Conservation (phyloP, 305 asterid species). For the Rubia occidens region DNA sequence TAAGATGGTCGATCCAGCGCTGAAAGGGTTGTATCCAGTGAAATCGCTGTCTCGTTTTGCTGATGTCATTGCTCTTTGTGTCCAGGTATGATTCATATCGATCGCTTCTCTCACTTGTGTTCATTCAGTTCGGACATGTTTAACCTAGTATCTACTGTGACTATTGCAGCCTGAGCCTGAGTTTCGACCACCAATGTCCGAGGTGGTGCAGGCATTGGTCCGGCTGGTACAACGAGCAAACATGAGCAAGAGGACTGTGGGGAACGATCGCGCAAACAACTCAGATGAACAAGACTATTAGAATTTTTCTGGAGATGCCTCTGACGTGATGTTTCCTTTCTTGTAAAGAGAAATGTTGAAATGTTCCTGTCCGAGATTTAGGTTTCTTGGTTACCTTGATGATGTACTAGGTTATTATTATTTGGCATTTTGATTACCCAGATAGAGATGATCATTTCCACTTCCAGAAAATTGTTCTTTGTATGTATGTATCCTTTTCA, state of each 20-base stretch:
- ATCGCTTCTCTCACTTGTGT: not conserved
- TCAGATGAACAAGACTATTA: constrained; percentile 49
- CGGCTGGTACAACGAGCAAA: constrained; percentile 92
- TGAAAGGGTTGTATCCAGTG: constrained; percentile 38
- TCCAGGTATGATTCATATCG: constrained; percentile 28
- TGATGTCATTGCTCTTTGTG: constrained; percentile 39
- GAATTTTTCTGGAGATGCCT: constrained; percentile 20
- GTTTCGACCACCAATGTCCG: constrained; percentile 98
- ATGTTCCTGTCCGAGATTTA: not conserved
- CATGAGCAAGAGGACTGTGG: constrained; percentile 95
- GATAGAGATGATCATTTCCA: not conserved
- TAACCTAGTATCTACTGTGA: not conserved
- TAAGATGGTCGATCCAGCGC: constrained; percentile 46
- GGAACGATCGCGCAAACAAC: constrained; percentile 50
- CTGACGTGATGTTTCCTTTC: not conserved
- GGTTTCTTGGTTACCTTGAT: constrained; percentile 5
- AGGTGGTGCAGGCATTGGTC: constrained; percentile 92
- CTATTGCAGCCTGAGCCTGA: constrained; percentile 86
- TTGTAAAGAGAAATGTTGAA: not conserved
- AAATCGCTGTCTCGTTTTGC: constrained; percentile 44
- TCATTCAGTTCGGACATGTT: not conserved
- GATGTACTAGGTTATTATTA: not conserved
- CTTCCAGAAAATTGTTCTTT: constrained; percentile 2
- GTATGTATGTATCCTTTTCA: constrained; percentile 14
- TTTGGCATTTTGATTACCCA: not conserved